Evolutionary conservation across 129 eudicot species (phyloP).

Genomic region (Chrysanthemum makinoi): DNA sequence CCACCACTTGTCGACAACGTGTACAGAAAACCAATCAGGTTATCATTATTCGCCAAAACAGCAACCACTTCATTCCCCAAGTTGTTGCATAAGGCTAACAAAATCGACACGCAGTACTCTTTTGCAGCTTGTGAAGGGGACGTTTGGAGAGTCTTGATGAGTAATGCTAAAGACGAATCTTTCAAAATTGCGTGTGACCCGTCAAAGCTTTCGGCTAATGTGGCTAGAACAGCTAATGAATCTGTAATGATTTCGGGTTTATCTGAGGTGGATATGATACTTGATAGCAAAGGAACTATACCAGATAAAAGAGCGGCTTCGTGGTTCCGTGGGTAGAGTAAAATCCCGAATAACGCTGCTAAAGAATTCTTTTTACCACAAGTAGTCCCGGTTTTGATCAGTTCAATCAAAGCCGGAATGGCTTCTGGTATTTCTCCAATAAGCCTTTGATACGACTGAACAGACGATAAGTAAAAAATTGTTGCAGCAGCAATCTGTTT

Average conservation of each 20-base stretch:
- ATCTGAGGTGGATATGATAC: constrained; percentile 45
- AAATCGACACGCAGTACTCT: constrained; percentile 69
- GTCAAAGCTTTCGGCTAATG: constrained; percentile 57
- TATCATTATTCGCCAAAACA: constrained; percentile 47
- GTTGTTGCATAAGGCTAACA: constrained; percentile 57
- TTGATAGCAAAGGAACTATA: constrained; percentile 47
- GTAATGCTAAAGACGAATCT: constrained; percentile 32
- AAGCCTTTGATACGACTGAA: constrained; percentile 41
- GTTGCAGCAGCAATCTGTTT: constrained; percentile 80
- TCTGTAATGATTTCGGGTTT: constrained; percentile 61
- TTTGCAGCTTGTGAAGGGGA: constrained; percentile 49
- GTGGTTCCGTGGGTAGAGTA: constrained; percentile 57
- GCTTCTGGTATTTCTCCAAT: constrained; percentile 53
- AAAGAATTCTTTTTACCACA: constrained; percentile 72
- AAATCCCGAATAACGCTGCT: constrained; percentile 67
- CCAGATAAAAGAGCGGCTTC: constrained; percentile 44
- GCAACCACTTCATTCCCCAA: constrained; percentile 61
- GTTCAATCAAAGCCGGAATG: constrained; percentile 54
- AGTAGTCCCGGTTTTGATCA: constrained; percentile 48
- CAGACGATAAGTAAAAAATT: constrained; percentile 62
- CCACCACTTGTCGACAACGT: constrained; percentile 45
- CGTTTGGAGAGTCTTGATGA: constrained; percentile 31
- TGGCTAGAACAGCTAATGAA: constrained; percentile 62
- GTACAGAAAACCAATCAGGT: constrained; percentile 54
- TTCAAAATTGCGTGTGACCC: constrained; percentile 53